Percentiles rank a stretch among this genome's conserved stretches.
phyloP scores from a whole-genome alignment of 1,284 basidiomycete species.

The Cryptococcus hybrid region DNA sequence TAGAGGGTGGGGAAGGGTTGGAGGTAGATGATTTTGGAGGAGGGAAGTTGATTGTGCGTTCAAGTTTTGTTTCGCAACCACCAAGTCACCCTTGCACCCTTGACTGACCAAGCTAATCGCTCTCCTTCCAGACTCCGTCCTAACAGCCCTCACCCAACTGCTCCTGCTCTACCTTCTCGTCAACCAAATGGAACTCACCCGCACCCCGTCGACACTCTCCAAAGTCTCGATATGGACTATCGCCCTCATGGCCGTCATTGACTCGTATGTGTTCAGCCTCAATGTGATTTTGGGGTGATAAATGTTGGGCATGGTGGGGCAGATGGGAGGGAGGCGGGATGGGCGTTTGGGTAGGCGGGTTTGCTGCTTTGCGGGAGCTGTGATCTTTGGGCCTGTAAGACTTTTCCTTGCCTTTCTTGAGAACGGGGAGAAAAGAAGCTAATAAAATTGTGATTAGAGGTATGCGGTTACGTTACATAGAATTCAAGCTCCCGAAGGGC shows the following conservation, averaged over 20 bases:
- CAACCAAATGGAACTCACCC: slow-evolving; percentile 68
- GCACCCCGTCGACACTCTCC: slow-evolving; percentile 73
- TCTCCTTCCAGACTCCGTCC: slow-evolving; percentile 62
- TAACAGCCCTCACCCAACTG: slow-evolving; percentile 66
- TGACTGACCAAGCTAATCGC: not conserved
- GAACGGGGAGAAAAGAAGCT: not conserved
- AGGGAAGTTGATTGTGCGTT: slow-evolving; percentile 77
- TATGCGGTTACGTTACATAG: slow-evolving; percentile 74
- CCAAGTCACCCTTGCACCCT: not conserved
- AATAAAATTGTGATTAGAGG: slow-evolving; percentile 57
- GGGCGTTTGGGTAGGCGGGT: slow-evolving; percentile 75
- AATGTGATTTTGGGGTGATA: slow-evolving; percentile 78
- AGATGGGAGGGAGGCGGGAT: slow-evolving; percentile 58
- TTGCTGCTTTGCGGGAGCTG: slow-evolving; percentile 56
- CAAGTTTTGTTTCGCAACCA: not conserved
- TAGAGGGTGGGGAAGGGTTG: slow-evolving; percentile 66
- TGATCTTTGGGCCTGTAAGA: slow-evolving; percentile 50
- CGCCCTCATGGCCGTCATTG: slow-evolving; percentile 69
- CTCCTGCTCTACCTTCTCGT: slow-evolving; percentile 64
- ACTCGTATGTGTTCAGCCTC: slow-evolving; percentile 76
- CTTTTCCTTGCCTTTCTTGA: not conserved
- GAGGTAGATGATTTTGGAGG: slow-evolving; percentile 61
- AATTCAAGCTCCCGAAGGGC: slow-evolving; percentile 73
- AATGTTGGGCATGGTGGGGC: slow-evolving; percentile 53
- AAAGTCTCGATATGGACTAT: slow-evolving; percentile 79